phyloP scores from a whole-genome alignment of 768 basidiomycete species.

The Inosperma sp. region DNA sequence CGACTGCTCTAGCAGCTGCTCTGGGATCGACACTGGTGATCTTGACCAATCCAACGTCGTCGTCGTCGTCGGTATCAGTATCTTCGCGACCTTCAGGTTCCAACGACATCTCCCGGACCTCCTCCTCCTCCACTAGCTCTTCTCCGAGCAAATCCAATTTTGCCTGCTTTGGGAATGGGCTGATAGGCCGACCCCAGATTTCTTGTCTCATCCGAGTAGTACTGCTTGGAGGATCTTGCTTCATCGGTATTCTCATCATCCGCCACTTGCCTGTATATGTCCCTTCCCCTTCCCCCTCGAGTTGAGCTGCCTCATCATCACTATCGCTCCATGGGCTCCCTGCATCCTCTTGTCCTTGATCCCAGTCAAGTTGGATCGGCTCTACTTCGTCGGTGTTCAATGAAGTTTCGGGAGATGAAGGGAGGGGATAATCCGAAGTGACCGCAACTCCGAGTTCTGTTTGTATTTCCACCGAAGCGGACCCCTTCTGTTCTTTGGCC shows the following conservation, averaged over 20 bases:
- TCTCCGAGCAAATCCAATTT: conserved; percentile 19
- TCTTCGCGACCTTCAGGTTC: conserved; percentile 24
- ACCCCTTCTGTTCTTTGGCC: background rate
- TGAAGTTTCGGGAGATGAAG: conserved; percentile 22
- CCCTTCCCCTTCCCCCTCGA: conserved; percentile 41
- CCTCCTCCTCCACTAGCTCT: conserved; percentile 15
- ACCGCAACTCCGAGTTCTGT: conserved; percentile 1
- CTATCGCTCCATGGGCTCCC: conserved; percentile 34
- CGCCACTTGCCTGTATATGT: conserved; percentile 68
- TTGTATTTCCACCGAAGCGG: conserved; percentile 17
- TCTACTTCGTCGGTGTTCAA: conserved; percentile 23
- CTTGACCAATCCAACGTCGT: conserved; percentile 64
- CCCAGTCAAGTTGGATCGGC: conserved; percentile 28
- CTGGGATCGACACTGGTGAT: conserved; percentile 80
- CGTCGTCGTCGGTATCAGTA: conserved; percentile 35
- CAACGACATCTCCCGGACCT: conserved; percentile 16
- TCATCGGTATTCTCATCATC: conserved; percentile 53
- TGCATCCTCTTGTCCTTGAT: conserved; percentile 22
- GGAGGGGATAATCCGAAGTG: conserved; percentile 17
- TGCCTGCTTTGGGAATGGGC: conserved; percentile 52
- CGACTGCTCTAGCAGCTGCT: conserved; percentile 89
- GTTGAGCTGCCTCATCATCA: conserved; percentile 28
- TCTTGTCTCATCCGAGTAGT: conserved; percentile 46
- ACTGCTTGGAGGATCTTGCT: conserved; percentile 61
- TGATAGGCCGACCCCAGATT: conserved; percentile 65